A percentile compares a stretch with the other conserved stretches of the same genome.
phyloP scores from a whole-genome alignment of 2,329 filamentous ascomycete genomes.

The Pestalotiopsis sp. region DNA sequence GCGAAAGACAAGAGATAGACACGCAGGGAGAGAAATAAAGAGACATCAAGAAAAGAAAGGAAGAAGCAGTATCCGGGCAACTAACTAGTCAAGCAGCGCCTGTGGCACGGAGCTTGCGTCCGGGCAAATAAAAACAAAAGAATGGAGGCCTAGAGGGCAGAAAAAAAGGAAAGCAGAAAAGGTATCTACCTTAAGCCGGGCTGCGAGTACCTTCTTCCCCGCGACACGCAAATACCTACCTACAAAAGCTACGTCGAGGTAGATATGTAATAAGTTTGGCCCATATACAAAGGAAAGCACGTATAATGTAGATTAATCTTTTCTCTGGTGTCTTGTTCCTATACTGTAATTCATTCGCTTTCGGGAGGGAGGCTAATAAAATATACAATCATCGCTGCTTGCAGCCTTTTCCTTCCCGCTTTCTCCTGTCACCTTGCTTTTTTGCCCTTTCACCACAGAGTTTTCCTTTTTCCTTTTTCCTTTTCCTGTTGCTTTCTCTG shows the following conservation, averaged over 20 bases:
- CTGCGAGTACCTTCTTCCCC: background rate
- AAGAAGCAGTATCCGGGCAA: background rate
- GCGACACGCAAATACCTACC: background rate
- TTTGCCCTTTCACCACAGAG: background rate
- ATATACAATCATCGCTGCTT: background rate
- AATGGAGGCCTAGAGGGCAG: background rate
- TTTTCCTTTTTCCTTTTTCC: background rate
- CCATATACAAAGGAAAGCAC: background rate
- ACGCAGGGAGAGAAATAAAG: background rate
- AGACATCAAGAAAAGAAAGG: background rate
- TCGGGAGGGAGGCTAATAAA: background rate
- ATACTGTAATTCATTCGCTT: background rate
- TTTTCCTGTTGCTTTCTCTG: background rate
- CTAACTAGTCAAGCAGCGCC: background rate
- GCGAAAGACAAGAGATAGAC: background rate
- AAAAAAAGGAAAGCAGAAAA: background rate
- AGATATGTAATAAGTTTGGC: background rate
- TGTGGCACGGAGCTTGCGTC: background rate
- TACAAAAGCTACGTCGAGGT: background rate
- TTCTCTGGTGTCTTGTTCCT: background rate
- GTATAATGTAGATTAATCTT: background rate
- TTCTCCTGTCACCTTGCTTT: background rate
- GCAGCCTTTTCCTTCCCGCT: background rate
- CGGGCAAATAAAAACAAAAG: background rate
- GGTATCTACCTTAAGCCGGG: background rate